Evolutionary conservation across 768 basidiomycete genomes (phyloP), one percentile per base, ranked within the genome.

Genomic region (Auricularia cornea): DNA sequence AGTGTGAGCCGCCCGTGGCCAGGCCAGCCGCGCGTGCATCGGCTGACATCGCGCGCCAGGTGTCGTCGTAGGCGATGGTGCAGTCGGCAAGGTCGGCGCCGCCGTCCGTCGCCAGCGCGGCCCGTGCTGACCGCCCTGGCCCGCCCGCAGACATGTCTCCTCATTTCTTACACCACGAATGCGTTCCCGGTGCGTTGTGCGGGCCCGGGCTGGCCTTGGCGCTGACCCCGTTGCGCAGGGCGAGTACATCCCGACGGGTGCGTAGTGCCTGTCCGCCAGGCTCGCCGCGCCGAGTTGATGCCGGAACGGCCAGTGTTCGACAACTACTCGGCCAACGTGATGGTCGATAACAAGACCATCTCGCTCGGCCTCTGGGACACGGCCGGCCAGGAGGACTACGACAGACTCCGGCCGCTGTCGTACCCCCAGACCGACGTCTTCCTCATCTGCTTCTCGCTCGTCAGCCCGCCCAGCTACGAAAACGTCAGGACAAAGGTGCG

Each of bases 341-440:
- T 98, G 88, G 97, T 99, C 57, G 97, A 99, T 70, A 93, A 94
- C 69, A 95, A 96, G 82, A 97, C 97, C 60, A 95, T 98, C 72
- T 97, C 94, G 65, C 86, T 98, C 63, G 96, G 96, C 59, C 81
- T 99, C 63, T 99, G 97, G 97, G 97, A 99, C 83, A 99, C 97
- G n/a, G 97, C 97, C 38, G 97, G 97, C 68, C 97, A 99, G 78
- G 97, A 99, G 77, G 96, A 99, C 80, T 99, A 96, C 74, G 94
- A 96, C 78, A 89, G 97, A 52, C 89, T 99, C 69, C 88, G 97
- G 69, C 97, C 97, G 60, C 84, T 99, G 70, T 96, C 93, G 66
- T 99, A 99, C 79, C 97, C 97, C 29, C 97, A 98, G 78, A 98
- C 97, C 51, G 96, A 99, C 75, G 94, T 99, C 64, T 99, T 99